These are phyloP conservation scores for Botrytis medusae DNA, from an alignment of 2,329 filamentous ascomycete species.

Conservation along the genomic window DNA sequence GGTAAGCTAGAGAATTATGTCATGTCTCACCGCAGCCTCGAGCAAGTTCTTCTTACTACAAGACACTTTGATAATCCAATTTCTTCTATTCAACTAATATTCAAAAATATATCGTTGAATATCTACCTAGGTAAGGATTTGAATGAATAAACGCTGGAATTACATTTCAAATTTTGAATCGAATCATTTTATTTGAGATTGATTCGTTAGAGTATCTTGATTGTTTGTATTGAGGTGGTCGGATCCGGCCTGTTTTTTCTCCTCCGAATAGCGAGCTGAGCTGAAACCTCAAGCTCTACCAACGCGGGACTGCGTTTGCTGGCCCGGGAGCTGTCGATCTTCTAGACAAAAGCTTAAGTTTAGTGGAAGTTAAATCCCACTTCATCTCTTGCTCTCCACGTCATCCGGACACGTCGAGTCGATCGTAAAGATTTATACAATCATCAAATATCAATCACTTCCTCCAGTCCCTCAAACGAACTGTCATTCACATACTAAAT, in stretches of 20 bases:
- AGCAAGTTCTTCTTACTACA: neutral
- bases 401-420: neutral
- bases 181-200: neutral
- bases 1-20: neutral
- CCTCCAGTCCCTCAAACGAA: neutral
- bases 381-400: neutral
- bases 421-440: neutral
- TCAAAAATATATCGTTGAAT: neutral
- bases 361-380: neutral
- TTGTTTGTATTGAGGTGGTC: neutral
- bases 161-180: neutral
- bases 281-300: neutral
- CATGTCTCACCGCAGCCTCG: neutral
- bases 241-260: neutral
- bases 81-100: neutral
- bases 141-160: neutral
- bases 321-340: neutral
- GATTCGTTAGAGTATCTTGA: too few species aligned
- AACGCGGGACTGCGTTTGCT: neutral
- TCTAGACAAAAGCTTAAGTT: neutral
- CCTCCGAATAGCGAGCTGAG: neutral
- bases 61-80: neutral
- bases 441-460: neutral
- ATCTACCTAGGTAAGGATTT: neutral
- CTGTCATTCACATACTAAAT: neutral